Base-by-base conservation (phyloP, 1,139 yeast species). In the Wickerhamomyces sp. region DNA sequence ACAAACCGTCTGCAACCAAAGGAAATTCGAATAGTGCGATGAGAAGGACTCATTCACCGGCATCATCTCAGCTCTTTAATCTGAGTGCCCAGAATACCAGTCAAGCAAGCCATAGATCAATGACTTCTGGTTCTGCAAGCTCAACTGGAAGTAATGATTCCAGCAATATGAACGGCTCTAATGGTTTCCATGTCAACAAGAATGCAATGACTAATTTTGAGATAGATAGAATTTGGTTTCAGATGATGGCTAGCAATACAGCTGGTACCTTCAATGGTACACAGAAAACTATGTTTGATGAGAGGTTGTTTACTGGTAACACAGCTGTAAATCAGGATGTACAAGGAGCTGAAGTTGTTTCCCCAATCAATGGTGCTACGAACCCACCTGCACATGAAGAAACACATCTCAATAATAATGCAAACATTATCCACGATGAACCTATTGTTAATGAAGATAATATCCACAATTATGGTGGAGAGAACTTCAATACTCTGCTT, bases 171-270 rank as follows among this genome's bases (percentile, higher is more conserved):
- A 39, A 46, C 4, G 40, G 42, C 7, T 10, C 37, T 9, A 40
- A 40, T 7, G 47, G 47, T 15, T 42, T 50, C 35, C 48, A 50
- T 26, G 44, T 45, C 9, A 50, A 49, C 28, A 37, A 43, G 27
- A 45, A 43, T 22, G 37, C 42, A 8, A 41, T 48, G 45, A 35
- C 47, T 3, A 42, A 42, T 25, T 13, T 25, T 8, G 56, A 53
- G 31, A 44, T 51, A 36, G 58, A 53, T 30, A 36, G 41, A 14
- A 31, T 48, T 5, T 53, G 58, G 58, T 41, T 49, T 36, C 47
- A 52, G 25, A 44, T 47, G 53, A 43, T 53, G 45, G 47, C 48
- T 2, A 31, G 17, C 4, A 37, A 34, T n/a, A 28, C 33, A 10
- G 27, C 20, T 9, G 25, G n/a, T 13, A 24, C 14, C 13, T 24